Evolutionary conservation across 306 rosid genomes (phyloP), one percentile per base, ranked within the genome.

Genomic region (Vigna radiata): DNA sequence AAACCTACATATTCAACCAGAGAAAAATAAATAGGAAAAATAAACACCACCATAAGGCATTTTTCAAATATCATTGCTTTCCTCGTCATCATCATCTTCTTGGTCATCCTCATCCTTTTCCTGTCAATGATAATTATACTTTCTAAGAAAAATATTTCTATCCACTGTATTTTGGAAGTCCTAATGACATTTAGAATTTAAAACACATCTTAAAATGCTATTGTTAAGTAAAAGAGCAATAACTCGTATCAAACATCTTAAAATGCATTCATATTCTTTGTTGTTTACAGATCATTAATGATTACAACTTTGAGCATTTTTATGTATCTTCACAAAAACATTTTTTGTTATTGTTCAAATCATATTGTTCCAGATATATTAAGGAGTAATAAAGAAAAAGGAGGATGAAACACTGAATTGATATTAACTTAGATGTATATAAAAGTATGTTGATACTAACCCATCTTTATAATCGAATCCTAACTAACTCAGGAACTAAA

Each of bases 91-190:
- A 0, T 88, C 88, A 0, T 85, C 90, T 3, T 91, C 96, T 37
- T 89, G 86, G 11, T 88, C 92, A 0, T 84, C 89, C 18, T 83
- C 93, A 25, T 86, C 89, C 79, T 89, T 88, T 70, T 81, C 93
- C 97, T 93, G 88, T 71, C 3, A 76, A 54, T 6, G 75, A 37
- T 53, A n/a, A 55, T 41, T 25, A 67, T 27, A 67, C 14, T 41
- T 64, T 37, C 10, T 4, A 72, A 19, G 23, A 49, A 21, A 21
- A 61, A 56, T 62, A 31, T 59, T 55, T 71, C 39, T 49, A 46
- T 17, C 33, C 25, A 53, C 6, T 72, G 53, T 62, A 53, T 18
- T 49, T 29, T 21, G 50, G 5, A 21, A 70, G 6, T 17, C 11
- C 53, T 29, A 12, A 68, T 29, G 12, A 48, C 14, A 59, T 25